A percentile compares a stretch with the other conserved stretches of the same genome.
Evolutionary conservation across 1,284 basidiomycete species (phyloP).

Genomic region (Cystobasidiaceae sp.): DNA sequence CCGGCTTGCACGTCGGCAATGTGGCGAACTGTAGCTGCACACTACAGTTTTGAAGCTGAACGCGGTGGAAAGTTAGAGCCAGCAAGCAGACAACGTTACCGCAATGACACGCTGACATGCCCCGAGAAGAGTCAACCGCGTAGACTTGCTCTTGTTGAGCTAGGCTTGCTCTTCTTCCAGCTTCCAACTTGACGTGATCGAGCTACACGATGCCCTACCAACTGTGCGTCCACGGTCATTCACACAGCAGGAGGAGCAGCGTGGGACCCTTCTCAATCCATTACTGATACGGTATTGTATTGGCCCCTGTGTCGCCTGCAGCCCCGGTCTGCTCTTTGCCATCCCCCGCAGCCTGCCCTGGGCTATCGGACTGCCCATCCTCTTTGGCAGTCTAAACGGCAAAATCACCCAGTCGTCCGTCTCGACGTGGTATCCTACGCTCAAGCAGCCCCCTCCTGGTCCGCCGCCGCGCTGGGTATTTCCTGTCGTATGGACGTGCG

Average conservation of each 20-base stretch:
- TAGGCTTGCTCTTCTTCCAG: not conserved
- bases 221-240: not conserved
- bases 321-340: slow-evolving; percentile 24
- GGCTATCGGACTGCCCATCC: slow-evolving; percentile 40
- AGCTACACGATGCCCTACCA: slow-evolving; percentile 21
- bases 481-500: slow-evolving; percentile 33
- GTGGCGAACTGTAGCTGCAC: too few relatives aligned
- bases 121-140: too few relatives aligned
- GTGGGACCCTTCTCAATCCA: not conserved
- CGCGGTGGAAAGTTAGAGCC: too few relatives aligned
- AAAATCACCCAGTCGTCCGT: slow-evolving; percentile 21
- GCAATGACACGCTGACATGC: too few relatives aligned
- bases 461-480: slow-evolving; percentile 31
- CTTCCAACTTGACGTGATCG: not conserved
- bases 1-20: too few relatives aligned
- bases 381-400: slow-evolving; percentile 26
- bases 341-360: slow-evolving; percentile 23
- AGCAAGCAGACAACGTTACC: too few relatives aligned
- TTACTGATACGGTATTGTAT: too few relatives aligned
- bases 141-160: too few relatives aligned
- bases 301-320: too few relatives aligned
- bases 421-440: slow-evolving; percentile 18
- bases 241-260: not conserved
- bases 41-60: too few relatives aligned
- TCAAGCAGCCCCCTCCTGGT: slow-evolving; percentile 29